Conservation (phyloP, 164 flowering plant species). For the Vitis rotundifolia region DNA sequence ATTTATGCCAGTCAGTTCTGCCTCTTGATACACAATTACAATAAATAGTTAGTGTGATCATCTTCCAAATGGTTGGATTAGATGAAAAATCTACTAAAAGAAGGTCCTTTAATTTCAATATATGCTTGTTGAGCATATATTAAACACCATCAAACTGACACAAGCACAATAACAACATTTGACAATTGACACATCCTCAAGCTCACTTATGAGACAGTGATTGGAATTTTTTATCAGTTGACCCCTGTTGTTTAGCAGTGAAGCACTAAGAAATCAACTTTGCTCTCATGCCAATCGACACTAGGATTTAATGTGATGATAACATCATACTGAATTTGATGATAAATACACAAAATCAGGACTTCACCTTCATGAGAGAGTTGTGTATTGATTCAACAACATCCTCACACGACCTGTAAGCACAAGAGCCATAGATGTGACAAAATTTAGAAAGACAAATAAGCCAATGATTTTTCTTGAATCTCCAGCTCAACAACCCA, state of each 20-base stretch:
- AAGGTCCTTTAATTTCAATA: conserved; percentile 4
- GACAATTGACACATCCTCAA: neutral
- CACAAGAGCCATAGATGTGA: conserved; percentile 17
- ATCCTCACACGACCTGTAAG: conserved; percentile 87
- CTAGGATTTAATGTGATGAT: neutral
- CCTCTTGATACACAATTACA: neutral
- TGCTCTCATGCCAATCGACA: neutral
- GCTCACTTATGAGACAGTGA: neutral
- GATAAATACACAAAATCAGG: neutral
- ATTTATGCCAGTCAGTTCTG: neutral
- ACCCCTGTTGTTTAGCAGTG: neutral
- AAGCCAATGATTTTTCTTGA: neutral
- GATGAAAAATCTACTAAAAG: neutral
- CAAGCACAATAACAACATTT: neutral
- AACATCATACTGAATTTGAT: neutral
- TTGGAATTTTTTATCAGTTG: neutral
- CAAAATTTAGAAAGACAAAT: neutral
- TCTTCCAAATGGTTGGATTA: too few species aligned
- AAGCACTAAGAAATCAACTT: neutral
- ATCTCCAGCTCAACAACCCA: neutral
- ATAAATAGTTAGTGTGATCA: too few species aligned
- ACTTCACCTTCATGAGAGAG: conserved; percentile 76
- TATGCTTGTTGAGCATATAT: neutral
- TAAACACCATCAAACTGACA: neutral
- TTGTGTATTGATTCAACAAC: conserved; percentile 90